Evolutionary conservation across 331 rosid species (phyloP).

Genomic region (Arachis monticola): DNA sequence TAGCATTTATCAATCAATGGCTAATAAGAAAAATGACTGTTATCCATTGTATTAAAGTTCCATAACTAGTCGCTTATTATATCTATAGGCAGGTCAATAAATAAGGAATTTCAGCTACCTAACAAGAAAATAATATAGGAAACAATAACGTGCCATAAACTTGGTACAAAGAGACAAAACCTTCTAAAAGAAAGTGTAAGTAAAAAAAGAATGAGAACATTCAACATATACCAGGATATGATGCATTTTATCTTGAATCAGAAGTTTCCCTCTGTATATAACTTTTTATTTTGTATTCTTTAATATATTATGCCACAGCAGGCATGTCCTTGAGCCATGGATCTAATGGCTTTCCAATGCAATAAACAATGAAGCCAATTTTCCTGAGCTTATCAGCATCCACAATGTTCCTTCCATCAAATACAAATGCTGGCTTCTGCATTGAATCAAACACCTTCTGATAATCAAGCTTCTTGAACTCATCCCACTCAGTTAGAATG

Average conservation of each 20-base stretch:
- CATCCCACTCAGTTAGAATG: slow-evolving; percentile 76
- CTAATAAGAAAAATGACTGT: not conserved
- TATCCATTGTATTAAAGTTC: not conserved
- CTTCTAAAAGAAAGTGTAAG: slow-evolving; percentile 15
- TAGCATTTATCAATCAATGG: not conserved
- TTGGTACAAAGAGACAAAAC: slow-evolving; percentile 12
- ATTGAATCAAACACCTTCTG: slow-evolving; percentile 54
- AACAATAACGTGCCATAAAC: slow-evolving; percentile 24
- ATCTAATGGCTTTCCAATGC: slow-evolving; percentile 72
- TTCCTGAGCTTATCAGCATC: slow-evolving; percentile 50
- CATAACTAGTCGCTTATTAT: slow-evolving; percentile 35
- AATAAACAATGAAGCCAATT: slow-evolving; percentile 64
- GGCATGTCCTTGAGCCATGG: slow-evolving; percentile 82
- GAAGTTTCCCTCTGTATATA: not conserved
- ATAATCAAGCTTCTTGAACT: slow-evolving; percentile 65
- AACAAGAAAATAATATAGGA: not conserved
- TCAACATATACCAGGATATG: slow-evolving; percentile 3
- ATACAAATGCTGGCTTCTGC: slow-evolving; percentile 72
- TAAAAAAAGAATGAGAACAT: slow-evolving; percentile 20
- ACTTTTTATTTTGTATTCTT: too few species aligned
- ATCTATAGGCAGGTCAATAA: slow-evolving; percentile 25
- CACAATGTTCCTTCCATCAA: slow-evolving; percentile 66
- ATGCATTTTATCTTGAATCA: not conserved
- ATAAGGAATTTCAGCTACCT: slow-evolving; percentile 9
- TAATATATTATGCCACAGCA: slow-evolving; percentile 50